Evolutionary conservation across 495 filamentous ascomycete species (phyloP), one percentile per base, ranked within the genome.

Genomic region (Margaritispora aquatica): DNA sequence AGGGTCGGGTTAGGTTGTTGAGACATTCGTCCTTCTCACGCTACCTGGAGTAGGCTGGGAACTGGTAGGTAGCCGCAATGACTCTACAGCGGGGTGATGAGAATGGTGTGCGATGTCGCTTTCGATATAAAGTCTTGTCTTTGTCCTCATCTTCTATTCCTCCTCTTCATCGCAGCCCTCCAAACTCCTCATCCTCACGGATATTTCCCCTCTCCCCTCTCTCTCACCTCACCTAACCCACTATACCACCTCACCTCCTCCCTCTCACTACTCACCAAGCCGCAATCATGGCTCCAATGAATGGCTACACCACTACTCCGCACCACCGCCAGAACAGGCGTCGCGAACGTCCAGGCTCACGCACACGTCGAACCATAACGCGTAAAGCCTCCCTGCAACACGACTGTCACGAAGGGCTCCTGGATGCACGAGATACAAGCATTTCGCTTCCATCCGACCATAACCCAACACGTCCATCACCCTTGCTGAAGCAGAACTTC

Each of bases 271-370:
- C 21, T 47, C 50, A 51, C 24, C 22, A 26, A 48, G 2, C 21
- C 49, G 3, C 26, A 51, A 54, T 41, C 46, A 63, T 61, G 61
- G 61, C 26, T 20, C 19, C 29, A 27, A 38, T 51, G 46, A 63
- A 61, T 41, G 51, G 55, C n/a, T 57, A 57, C 38, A 60, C 56
- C 13, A 22, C 57, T 11, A 49, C 60, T 44, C 61, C 61, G 1
- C 56, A 62, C 51, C 66, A 64, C 27, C 66, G 66, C 26, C 63
- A 63, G 17, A 69, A 69, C 29, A 47, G 63, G 19, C 58, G 66
- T 0, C 55, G 66, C 13, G 63, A 69, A 47, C 61, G 66, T 22
- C 66, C 66, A 23, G 66, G 66, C 20, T 66, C 64, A 48, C 50
- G 66, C 13, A 63, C 58, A 46, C 63, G 66, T 26, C 58, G 63